A percentile compares a stretch with the other conserved stretches of the same genome.
These are phyloP conservation scores for Penicillium salamii DNA, from an alignment of 495 filamentous ascomycete genomes.

Conservation along the genomic window DNA sequence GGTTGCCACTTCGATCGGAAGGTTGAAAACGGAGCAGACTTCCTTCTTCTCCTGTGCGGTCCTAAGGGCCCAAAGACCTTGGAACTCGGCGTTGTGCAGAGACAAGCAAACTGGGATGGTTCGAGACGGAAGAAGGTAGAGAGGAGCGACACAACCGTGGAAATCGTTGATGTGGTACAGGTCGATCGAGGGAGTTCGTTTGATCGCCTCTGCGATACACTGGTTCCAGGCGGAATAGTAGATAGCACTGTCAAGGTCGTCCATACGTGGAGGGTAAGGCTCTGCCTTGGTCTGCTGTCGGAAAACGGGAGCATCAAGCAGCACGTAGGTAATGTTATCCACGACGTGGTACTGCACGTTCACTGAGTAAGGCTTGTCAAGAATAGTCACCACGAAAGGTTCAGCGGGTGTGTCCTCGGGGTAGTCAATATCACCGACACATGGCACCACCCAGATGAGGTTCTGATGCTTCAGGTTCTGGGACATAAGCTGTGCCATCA, in stretches of 20 bases:
- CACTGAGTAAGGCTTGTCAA: constrained; percentile 62
- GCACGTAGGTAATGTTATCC: constrained; percentile 70
- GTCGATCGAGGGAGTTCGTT: constrained; percentile 57
- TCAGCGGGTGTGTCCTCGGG: constrained; percentile 58
- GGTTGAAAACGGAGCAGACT: constrained; percentile 69
- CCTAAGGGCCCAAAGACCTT: constrained; percentile 72
- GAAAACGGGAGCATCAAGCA: constrained; percentile 69
- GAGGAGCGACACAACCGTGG: constrained; percentile 68
- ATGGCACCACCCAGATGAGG: constrained; percentile 70
- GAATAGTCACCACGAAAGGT: constrained; percentile 60
- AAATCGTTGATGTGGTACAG: constrained; percentile 82
- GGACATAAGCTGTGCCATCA: constrained; percentile 69
- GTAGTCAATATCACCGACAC: constrained; percentile 66
- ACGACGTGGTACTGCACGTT: constrained; percentile 63
- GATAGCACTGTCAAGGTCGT: constrained; percentile 67
- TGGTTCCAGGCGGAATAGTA: constrained; percentile 74
- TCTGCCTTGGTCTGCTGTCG: constrained; percentile 66
- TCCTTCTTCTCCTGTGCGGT: constrained; percentile 62
- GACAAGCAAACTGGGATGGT: constrained; percentile 48
- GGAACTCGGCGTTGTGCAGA: constrained; percentile 70
- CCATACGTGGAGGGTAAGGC: constrained; percentile 71
- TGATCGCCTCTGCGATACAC: constrained; percentile 63
- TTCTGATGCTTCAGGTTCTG: constrained; percentile 65
- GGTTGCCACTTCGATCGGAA: constrained; percentile 42
- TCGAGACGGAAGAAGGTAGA: constrained; percentile 61